These are phyloP conservation scores for Fusarium hostae DNA, from an alignment of 2,329 filamentous ascomycete species.

Conservation along the genomic window DNA sequence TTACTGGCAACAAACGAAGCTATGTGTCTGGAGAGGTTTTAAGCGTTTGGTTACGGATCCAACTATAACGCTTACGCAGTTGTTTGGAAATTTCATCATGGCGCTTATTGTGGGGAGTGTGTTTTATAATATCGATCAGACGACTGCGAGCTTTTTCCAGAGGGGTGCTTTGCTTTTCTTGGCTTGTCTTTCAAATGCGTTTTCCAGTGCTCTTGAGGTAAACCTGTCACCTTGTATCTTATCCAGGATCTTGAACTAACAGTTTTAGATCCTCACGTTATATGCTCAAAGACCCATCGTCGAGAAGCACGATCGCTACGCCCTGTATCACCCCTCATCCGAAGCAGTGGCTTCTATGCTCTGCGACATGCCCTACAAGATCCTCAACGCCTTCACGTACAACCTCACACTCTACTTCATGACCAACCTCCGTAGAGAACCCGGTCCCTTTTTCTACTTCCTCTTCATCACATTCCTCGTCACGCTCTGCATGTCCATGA, in stretches of 20 bases:
- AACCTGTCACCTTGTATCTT: accelerated
- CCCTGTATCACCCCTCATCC: constrained; percentile 49
- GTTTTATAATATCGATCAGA: constrained; percentile 58
- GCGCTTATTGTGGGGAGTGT: constrained; percentile 63
- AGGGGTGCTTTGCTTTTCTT: constrained; percentile 62
- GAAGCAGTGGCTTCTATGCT: constrained; percentile 50
- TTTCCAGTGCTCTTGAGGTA: constrained; percentile 50
- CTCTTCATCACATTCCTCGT: constrained; percentile 55
- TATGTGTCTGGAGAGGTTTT: constrained; percentile 49
- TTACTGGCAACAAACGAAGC: constrained; percentile 36
- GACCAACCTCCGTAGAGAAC: constrained; percentile 56
- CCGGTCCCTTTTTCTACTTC: constrained; percentile 60
- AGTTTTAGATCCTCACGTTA: constrained; percentile 40
- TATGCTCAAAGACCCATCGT: constrained; percentile 49
- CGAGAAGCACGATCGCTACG: constrained; percentile 51
- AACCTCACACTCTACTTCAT: constrained; percentile 62
- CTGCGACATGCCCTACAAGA: constrained; percentile 55
- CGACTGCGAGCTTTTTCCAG: constrained; percentile 58
- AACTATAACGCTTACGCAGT: constrained; percentile 51
- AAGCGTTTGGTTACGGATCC: constrained; percentile 54
- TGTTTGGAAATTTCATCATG: constrained; percentile 59
- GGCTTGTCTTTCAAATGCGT: constrained; percentile 62
- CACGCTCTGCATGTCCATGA: constrained; percentile 44
- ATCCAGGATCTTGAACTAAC: constrained; percentile 42
- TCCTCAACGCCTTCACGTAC: constrained; percentile 52